Percentiles rank a stretch among this genome's conserved stretches.
Evolutionary conservation across 1,139 yeast genomes (phyloP).

Genomic region (Ogataea hybrid): DNA sequence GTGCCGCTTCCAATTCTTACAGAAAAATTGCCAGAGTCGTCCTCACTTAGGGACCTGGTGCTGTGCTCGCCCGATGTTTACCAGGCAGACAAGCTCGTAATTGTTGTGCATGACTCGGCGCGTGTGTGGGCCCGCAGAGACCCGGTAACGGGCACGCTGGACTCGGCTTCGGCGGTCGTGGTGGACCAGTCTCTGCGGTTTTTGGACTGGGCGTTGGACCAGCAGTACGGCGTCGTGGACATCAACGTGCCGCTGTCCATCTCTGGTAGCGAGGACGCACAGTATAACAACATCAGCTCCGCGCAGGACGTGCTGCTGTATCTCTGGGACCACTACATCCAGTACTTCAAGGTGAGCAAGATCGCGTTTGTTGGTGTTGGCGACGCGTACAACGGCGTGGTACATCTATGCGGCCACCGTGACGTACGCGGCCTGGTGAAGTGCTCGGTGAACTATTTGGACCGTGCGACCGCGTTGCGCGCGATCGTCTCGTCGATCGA

Average conservation of each 20-base stretch:
- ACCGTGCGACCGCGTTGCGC: slow-evolving; percentile 56
- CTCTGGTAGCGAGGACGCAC: slow-evolving; percentile 38
- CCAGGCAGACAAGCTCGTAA: slow-evolving; percentile 57
- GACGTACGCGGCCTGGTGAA: slow-evolving; percentile 62
- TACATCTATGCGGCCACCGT: slow-evolving; percentile 85
- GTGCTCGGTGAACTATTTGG: slow-evolving; percentile 72
- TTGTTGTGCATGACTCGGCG: slow-evolving; percentile 88
- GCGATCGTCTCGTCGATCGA: slow-evolving; percentile 85
- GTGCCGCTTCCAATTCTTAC: slow-evolving; percentile 67
- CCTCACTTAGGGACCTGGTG: slow-evolving; percentile 63
- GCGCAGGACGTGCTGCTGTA: slow-evolving; percentile 77
- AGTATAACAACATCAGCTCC: slow-evolving; percentile 60
- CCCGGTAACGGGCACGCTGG: slow-evolving; percentile 75
- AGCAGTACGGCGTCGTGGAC: slow-evolving; percentile 78
- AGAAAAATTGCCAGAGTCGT: slow-evolving; percentile 43
- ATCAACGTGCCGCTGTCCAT: slow-evolving; percentile 63
- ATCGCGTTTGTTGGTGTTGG: slow-evolving; percentile 87
- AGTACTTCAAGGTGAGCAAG: slow-evolving; percentile 68
- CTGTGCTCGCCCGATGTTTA: slow-evolving; percentile 75
- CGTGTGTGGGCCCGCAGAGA: slow-evolving; percentile 89
- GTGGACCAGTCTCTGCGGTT: slow-evolving; percentile 59
- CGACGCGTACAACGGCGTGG: slow-evolving; percentile 83
- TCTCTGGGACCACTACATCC: slow-evolving; percentile 88
- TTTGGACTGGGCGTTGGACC: slow-evolving; percentile 55
- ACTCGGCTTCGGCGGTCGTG: slow-evolving; percentile 65